Base-by-base conservation (phyloP, 2,329 filamentous ascomycete species). In the Colletotrichum incanum region DNA sequence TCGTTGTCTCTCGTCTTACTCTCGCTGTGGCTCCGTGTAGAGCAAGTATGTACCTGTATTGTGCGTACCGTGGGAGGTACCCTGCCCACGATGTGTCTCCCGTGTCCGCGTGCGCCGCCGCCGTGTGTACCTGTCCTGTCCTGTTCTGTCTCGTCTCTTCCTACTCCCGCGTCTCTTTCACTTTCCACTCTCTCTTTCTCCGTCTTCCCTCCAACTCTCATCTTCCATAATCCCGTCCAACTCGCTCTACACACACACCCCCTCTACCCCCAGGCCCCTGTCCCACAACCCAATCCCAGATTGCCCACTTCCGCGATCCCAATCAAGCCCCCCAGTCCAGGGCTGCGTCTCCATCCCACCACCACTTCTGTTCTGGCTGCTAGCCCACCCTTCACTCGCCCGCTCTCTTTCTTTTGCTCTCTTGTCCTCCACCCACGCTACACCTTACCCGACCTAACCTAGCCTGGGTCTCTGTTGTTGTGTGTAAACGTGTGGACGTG, bases 271-370 rank as follows among this genome's bases (percentile, higher is more conserved):
- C 16, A n/a, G n/a, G 28, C 34, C 41, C 41, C 43, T 16, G 28
- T n/a, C 58, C 18, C 18, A 61, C 31, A 28, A 28, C 45, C 64
- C 64, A 72, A 59, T 72, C 68, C 63, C 26, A 54, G 62, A 31
- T 37, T 50, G 7, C 37, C 68, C 69, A 67, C 63, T 37, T 61
- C 31, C 26, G 39, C 55, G 5, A 47, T 71, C 16, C 68, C 64
- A 68, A 71, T 39, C 65, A 68, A 34, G 68, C 41, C 65, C 47
- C 67, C 58, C 41, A 26, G 56, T 39, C 43, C 56, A 65, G 43
- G 61, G 62, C 41, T 45, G 56, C 49, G 56, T 61, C 59, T 50
- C 49, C 41, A 55, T 68, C 59, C 39, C 41, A 39, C 59, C 54
- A 54, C 31, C 37, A 23, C 50, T 56, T 28, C 39, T 41, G 39